These are phyloP conservation scores for Aureobasidium pullulans DNA, from an alignment of 2,329 filamentous ascomycete genomes.

Conservation along the genomic window DNA sequence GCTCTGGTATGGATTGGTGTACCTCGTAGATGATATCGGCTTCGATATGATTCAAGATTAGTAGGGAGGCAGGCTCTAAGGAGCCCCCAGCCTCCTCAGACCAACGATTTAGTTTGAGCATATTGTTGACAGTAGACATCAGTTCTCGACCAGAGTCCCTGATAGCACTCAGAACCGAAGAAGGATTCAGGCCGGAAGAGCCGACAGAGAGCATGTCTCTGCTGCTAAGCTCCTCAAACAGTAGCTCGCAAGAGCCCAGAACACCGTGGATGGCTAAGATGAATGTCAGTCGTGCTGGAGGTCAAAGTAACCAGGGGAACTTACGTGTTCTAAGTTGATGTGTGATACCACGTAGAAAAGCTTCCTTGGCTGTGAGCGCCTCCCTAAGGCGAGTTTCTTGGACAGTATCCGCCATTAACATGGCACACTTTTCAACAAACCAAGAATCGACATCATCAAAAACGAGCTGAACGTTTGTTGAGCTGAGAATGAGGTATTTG, in stretches of 20 bases:
- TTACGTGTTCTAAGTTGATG: constrained; percentile 40
- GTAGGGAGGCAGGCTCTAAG: constrained; percentile 18
- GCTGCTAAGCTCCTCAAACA: constrained; percentile 35
- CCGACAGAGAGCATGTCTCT: constrained; percentile 19
- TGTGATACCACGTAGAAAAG: constrained; percentile 39
- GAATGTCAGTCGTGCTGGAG: too few species aligned
- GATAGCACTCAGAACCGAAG: constrained; percentile 30
- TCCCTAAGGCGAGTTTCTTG: constrained; percentile 35
- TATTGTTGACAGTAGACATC: constrained; percentile 39
- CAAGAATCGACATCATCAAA: constrained; percentile 43
- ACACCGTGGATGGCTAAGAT: too few species aligned
- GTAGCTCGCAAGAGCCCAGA: constrained; percentile 34
- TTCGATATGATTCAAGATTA: constrained; percentile 29
- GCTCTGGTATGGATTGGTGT: constrained; percentile 24
- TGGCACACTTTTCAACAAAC: constrained; percentile 37
- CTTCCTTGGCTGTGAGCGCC: constrained; percentile 37
- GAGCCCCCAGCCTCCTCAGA: constrained; percentile 21
- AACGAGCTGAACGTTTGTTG: constrained; percentile 35
- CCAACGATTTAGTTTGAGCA: constrained; percentile 38
- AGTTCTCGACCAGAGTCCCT: constrained; percentile 35
- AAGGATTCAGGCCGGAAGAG: constrained; percentile 14
- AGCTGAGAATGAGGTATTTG: constrained; percentile 33
- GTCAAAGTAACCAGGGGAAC: too few species aligned
- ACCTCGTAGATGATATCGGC: constrained; percentile 27
- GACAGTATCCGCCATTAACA: constrained; percentile 31